phyloP scores from a whole-genome alignment of 2,329 filamentous ascomycete species.

The Ambrosiella beaveri region DNA sequence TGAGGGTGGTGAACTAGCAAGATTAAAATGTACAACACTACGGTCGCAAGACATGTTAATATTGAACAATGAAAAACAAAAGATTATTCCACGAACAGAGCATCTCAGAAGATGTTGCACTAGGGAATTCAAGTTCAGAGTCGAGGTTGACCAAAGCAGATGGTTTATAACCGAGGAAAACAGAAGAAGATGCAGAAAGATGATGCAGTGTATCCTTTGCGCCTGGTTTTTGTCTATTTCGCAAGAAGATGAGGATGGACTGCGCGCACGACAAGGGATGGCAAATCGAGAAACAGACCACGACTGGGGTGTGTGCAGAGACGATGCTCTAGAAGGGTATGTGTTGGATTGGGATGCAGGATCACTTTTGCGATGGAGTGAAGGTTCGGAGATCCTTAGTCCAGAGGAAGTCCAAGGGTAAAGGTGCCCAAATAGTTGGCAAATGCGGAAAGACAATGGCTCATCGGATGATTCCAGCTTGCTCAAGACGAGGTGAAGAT shows the following conservation, averaged over 20 bases:
- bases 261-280: background rate
- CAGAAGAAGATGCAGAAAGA: background rate
- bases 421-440: too few relatives aligned
- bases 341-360: background rate
- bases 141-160: background rate
- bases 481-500: too few relatives aligned
- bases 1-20: background rate
- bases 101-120: background rate
- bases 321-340: background rate
- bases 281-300: background rate
- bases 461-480: too few relatives aligned
- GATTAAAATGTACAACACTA: background rate
- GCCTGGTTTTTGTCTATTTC: background rate
- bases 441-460: too few relatives aligned
- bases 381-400: too few relatives aligned
- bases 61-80: background rate
- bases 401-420: too few relatives aligned
- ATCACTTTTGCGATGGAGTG: background rate
- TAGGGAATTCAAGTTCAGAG: background rate
- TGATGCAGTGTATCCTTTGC: background rate
- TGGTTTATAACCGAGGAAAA: background rate
- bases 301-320: background rate
- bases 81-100: background rate
- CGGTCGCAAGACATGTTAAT: background rate
- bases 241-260: background rate